Conservation (phyloP, 805 yeast genomes). For the Jamesozyma hellenica region DNA sequence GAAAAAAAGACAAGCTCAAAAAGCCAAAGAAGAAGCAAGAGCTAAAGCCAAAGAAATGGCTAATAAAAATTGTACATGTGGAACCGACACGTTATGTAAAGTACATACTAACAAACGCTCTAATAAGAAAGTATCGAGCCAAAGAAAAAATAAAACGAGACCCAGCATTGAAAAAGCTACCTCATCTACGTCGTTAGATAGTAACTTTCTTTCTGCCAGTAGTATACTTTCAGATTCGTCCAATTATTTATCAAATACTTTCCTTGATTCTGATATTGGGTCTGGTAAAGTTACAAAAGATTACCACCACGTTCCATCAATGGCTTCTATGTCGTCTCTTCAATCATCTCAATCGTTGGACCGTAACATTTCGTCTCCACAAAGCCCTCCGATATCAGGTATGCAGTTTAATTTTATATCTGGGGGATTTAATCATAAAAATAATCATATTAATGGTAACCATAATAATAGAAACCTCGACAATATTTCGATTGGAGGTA, state of each 20-base stretch:
- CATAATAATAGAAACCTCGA: not conserved
- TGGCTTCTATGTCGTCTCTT: slow-evolving; percentile 26
- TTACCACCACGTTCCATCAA: slow-evolving; percentile 22
- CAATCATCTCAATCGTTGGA: slow-evolving; percentile 27
- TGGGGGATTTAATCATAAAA: slow-evolving; percentile 2
- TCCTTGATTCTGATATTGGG: slow-evolving; percentile 14
- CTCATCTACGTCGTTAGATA: slow-evolving; percentile 12
- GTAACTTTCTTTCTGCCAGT: slow-evolving; percentile 7
- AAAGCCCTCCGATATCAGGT: slow-evolving; percentile 20
- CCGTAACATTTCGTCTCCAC: slow-evolving; percentile 22
- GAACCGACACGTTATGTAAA: slow-evolving; percentile 13
- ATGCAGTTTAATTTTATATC: slow-evolving; percentile 9
- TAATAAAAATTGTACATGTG: slow-evolving; percentile 30
- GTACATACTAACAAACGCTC: slow-evolving; percentile 17
- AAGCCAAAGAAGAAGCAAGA: slow-evolving; percentile 26
- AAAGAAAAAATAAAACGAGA: slow-evolving; percentile 4
- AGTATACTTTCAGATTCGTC: slow-evolving; percentile 11
- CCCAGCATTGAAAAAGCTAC: slow-evolving; percentile 6
- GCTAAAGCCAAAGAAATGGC: slow-evolving; percentile 19
- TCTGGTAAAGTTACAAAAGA: slow-evolving; percentile 25
- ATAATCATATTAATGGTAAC: not conserved
- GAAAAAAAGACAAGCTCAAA: slow-evolving; percentile 30
- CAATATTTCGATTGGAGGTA: not conserved
- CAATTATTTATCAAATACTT: slow-evolving; percentile 8
- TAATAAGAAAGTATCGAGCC: slow-evolving; percentile 5